A percentile compares a stretch with the other conserved stretches of the same genome.
These are phyloP conservation scores for Naegleria lovaniensis DNA, from an alignment of 208 protist species.

Conservation along the genomic window DNA sequence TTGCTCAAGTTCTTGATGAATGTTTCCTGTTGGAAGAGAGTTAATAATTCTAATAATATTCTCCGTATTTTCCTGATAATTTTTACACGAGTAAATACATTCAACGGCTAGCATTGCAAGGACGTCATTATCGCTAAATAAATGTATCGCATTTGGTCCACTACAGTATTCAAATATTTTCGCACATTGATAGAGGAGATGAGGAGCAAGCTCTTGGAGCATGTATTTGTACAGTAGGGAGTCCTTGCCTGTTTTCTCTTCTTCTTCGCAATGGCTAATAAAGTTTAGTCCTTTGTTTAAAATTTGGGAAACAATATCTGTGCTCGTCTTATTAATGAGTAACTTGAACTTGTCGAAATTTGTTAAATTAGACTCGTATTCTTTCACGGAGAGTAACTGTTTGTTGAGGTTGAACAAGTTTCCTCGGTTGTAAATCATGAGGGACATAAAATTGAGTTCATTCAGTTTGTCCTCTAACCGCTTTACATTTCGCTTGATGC, in stretches of 20 bases:
- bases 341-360: neutral
- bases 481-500: neutral
- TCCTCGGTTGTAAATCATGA: neutral
- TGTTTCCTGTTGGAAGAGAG: neutral
- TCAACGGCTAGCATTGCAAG: neutral
- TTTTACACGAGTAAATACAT: neutral
- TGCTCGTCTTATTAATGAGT: neutral
- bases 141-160: neutral
- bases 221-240: neutral
- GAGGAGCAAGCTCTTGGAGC: neutral
- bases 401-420: neutral
- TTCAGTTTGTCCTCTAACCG: neutral
- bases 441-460: neutral
- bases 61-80: neutral
- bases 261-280: neutral
- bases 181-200: neutral
- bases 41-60: neutral
- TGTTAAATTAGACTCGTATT: neutral
- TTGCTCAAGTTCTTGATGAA: neutral
- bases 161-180: neutral
- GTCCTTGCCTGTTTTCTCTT: neutral
- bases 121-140: neutral
- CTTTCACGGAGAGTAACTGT: neutral
- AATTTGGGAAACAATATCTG: neutral
- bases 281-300: neutral